A percentile compares a stretch with the other conserved stretches of the same genome.
Evolutionary conservation across 345 rosid genomes (phyloP).

Genomic region (Moringa oleifera): DNA sequence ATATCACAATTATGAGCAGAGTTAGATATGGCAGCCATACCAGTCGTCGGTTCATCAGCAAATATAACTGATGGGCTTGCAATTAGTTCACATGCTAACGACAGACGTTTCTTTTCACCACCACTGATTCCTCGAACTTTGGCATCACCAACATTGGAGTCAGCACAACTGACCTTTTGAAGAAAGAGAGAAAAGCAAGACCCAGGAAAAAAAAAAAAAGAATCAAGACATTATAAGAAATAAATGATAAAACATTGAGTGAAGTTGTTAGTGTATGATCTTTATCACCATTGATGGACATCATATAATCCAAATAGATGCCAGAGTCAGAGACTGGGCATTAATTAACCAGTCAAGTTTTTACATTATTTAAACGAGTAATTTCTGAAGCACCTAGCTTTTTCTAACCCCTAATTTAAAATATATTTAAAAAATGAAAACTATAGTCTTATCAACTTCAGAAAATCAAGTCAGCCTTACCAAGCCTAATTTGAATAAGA

Average conservation of each 20-base stretch:
- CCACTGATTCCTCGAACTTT: conserved; percentile 98
- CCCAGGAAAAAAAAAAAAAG: conserved; percentile 16
- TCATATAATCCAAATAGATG: background rate
- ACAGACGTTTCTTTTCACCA: conserved; percentile 90
- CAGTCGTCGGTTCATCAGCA: conserved; percentile 98
- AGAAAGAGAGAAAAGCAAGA: conserved; percentile 21
- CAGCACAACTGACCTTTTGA: conserved; percentile 85
- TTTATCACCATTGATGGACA: background rate
- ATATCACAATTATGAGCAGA: background rate
- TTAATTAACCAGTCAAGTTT: too few relatives aligned
- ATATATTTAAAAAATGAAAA: background rate
- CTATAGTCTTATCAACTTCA: background rate
- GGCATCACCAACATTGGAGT: conserved; percentile 87
- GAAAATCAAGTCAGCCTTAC: conserved; percentile 34
- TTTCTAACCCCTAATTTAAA: too few relatives aligned
- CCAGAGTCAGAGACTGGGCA: too few relatives aligned
- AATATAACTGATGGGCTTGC: conserved; percentile 97
- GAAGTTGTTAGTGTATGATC: background rate
- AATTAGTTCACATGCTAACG: conserved; percentile 90
- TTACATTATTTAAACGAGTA: too few relatives aligned
- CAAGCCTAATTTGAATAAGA: conserved; percentile 79
- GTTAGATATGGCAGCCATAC: conserved; percentile 29
- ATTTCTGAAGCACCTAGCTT: too few relatives aligned
- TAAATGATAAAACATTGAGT: background rate
- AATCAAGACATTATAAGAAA: background rate